Evolutionary conservation across 2,329 filamentous ascomycete species (phyloP).

Genomic region (Paramyrothecium sp.): DNA sequence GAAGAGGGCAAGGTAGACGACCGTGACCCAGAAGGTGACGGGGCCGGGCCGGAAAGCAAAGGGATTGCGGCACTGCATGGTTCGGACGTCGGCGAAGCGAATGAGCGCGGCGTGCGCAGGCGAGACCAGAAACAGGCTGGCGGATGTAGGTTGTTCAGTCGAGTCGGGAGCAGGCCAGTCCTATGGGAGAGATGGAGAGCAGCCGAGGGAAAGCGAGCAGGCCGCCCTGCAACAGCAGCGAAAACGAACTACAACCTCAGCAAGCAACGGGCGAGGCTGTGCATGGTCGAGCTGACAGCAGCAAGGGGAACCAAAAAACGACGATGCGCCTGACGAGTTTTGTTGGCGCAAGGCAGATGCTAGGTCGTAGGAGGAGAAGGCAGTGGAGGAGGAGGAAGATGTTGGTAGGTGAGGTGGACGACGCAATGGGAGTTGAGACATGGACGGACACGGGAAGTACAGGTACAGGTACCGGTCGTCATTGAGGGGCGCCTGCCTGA

Average conservation of each 20-base stretch:
- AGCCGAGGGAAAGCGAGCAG: background rate
- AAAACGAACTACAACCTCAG: background rate
- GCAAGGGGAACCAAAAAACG: too few species aligned
- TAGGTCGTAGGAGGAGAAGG: background rate
- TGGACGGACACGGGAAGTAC: background rate
- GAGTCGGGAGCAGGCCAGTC: background rate
- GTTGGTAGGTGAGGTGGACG: background rate
- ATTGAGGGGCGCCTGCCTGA: background rate
- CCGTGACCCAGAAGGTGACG: constrained; percentile 76
- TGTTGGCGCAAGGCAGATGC: too few species aligned
- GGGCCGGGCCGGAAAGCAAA: constrained; percentile 78
- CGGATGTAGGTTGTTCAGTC: too few species aligned
- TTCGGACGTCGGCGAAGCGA: too few species aligned
- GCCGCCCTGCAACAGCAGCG: background rate
- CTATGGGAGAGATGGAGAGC: background rate
- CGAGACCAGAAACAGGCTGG: too few species aligned
- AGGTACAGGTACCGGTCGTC: background rate
- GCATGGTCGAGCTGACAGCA: background rate
- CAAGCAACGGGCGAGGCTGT: background rate
- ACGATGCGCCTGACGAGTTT: too few species aligned
- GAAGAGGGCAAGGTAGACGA: constrained; percentile 76
- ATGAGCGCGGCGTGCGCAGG: background rate
- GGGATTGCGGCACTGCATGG: constrained; percentile 44
- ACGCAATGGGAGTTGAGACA: background rate
- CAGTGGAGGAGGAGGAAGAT: background rate